Base-by-base conservation (phyloP, 345 rosid genomes). In the Lepidium didymum region DNA sequence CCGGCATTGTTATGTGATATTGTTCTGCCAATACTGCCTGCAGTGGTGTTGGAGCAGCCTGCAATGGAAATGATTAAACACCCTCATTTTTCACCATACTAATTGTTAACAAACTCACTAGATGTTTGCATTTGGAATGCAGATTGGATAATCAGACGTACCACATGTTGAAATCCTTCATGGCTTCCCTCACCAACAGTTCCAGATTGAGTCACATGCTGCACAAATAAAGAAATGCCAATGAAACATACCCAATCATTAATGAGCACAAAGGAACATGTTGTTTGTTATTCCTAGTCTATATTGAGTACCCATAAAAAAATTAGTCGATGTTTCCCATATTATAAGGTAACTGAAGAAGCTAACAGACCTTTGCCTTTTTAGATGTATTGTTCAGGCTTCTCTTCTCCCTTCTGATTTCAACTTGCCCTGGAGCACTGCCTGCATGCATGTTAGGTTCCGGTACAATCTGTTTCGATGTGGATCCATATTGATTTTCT, bases 351-450 rank as follows among this genome's bases (percentile, higher is more conserved):
- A 72, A 49, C 47, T 12, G 13, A 35, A 42, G 67, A 40, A 53
- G 47, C 35, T 53, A 56, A 70, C 83, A 49, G 16, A 92, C 96
- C 96, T 92, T 90, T 78, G 83, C 85, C 31, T 60, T 89, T 61
- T 78, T 86, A 56, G 72, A 70, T 55, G 81, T 68, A 63, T 63
- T 77, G 66, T 50, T 72, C 62, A 54, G 45, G 58, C 61, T 70
- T 56, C 67, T 81, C 79, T 81, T 84, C 60, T 71, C 86, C 52
- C 70, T 80, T 43, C 84, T 81, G 59, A 75, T 62, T 77, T 77
- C 93, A 64, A 74, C 61, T 68, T 80, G 75, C 33, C 65, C 75
- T 25, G 75, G 45, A 76, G 59, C 64, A 65, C 42, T 79, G 76
- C 68, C 56, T 25, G 54, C 58, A 41, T 72, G 67, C 42, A 58